Conservation (phyloP, 108 stramenopile genomes). For the Cyclostephanos invisitatus region DNA sequence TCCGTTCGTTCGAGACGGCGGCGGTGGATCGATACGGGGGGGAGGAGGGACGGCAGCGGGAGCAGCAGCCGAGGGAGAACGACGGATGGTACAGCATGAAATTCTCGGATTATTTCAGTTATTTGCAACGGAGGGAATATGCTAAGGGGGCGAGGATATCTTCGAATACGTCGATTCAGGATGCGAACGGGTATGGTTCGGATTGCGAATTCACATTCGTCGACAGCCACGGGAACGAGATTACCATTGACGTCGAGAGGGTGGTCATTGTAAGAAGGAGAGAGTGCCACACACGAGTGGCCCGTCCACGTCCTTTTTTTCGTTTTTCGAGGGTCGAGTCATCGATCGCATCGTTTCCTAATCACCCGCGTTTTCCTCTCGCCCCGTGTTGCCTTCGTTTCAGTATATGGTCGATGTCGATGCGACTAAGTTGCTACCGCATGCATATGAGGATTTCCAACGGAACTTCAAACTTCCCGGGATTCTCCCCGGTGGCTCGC, state of each 20-base stretch:
- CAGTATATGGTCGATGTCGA: conserved; percentile 81
- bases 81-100: conserved; percentile 56
- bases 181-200: background rate
- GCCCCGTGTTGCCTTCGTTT: background rate
- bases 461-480: conserved; percentile 58
- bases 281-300: background rate
- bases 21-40: background rate
- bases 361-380: background rate
- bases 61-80: conserved; percentile 25
- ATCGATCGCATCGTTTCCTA: no score
- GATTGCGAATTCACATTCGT: conserved; percentile 39
- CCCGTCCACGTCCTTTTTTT: background rate
- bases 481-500: conserved; percentile 73
- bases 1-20: conserved; percentile 56
- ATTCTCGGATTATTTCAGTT: conserved; percentile 56
- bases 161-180: background rate
- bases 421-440: conserved; percentile 56
- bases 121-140: conserved; percentile 37
- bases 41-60: background rate
- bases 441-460: conserved; percentile 48
- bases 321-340: no score
- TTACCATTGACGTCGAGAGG: conserved; percentile 43
- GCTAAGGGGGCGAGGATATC: background rate
- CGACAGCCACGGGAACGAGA: conserved; percentile 44
- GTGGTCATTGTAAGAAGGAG: conserved; percentile 54